Conservation (phyloP, 345 rosid genomes). For the Iberis pinnata region DNA sequence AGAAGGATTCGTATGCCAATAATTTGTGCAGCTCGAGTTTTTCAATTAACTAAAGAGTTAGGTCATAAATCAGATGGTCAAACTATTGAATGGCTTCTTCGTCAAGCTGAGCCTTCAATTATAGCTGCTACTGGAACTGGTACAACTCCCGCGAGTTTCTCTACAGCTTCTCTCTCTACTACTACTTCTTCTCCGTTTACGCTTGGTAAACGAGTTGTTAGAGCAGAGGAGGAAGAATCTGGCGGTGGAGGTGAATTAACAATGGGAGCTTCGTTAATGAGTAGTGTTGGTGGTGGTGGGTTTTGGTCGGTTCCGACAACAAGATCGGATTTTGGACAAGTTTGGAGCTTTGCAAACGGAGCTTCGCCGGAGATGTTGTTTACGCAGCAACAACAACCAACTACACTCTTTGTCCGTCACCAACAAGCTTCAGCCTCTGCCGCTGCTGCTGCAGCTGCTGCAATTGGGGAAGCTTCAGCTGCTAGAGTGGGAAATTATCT, state of each 20-base stretch:
- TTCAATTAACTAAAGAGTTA: constrained; percentile 83
- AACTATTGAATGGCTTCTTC: constrained; percentile 94
- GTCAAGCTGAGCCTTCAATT: constrained; percentile 94
- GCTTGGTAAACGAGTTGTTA: constrained; percentile 69
- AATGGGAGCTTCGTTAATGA: constrained; percentile 31
- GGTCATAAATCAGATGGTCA: constrained; percentile 98
- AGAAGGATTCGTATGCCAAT: constrained; percentile 93
- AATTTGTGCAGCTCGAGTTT: constrained; percentile 91
- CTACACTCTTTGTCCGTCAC: constrained; percentile 31
- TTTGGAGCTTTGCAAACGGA: constrained; percentile 67
- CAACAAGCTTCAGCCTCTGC: constrained; percentile 43
- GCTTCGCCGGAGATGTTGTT: constrained; percentile 55
- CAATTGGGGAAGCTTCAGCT: constrained; percentile 93
- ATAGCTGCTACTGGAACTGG: constrained; percentile 94
- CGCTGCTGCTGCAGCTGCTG: constrained; percentile 23
- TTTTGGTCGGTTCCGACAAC: constrained; percentile 86
- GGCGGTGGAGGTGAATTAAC: constrained; percentile 29
- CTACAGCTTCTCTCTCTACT: constrained; percentile 58
- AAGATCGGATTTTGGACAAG: constrained; percentile 63
- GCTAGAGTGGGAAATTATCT: constrained; percentile 73
- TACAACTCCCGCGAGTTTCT: constrained; percentile 82
- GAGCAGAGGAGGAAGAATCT: constrained; percentile 58
- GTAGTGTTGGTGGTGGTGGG: constrained; percentile 37
- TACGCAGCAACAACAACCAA: constrained; percentile 39
- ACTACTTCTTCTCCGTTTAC: constrained; percentile 57